A percentile compares a stretch with the other conserved stretches of the same genome.
Evolutionary conservation across 148 eudicot genomes (phyloP).

Genomic region (Camellia lanceoleosa): DNA sequence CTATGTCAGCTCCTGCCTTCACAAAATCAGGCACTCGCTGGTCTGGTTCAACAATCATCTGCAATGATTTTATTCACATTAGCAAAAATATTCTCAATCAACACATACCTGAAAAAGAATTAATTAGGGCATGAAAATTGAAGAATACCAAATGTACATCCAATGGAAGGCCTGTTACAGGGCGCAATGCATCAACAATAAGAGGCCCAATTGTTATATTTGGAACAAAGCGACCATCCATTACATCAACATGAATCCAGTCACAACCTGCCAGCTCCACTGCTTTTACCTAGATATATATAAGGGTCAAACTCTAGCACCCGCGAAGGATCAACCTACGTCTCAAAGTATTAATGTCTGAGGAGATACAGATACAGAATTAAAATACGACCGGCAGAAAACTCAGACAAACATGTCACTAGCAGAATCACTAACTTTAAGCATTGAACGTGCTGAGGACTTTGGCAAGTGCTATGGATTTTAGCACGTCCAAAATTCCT

Average conservation of each 20-base stretch:
- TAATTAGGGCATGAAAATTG: constrained; percentile 3
- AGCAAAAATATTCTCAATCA: constrained; percentile 22
- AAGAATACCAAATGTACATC: constrained; percentile 91
- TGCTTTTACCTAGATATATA: constrained; percentile 73
- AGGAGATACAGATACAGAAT: neutral
- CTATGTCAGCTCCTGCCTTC: constrained; percentile 98
- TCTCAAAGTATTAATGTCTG: constrained; percentile 3
- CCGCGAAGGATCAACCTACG: constrained; percentile 5
- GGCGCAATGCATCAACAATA: constrained; percentile 91
- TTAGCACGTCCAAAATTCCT: neutral
- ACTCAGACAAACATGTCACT: neutral
- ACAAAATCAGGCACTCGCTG: constrained; percentile 90
- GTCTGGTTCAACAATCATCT: constrained; percentile 99
- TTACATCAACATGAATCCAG: constrained; percentile 99
- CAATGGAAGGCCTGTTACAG: constrained; percentile 93
- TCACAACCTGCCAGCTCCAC: constrained; percentile 98
- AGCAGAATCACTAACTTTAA: neutral
- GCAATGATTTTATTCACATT: constrained; percentile 24
- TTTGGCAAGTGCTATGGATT: neutral
- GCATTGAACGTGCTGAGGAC: neutral
- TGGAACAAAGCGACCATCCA: constrained; percentile 99
- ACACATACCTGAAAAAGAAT: constrained; percentile 4
- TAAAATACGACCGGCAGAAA: neutral
- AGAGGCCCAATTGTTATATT: constrained; percentile 98
- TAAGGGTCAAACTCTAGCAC: constrained; percentile 2